Percentiles rank a stretch among this genome's conserved stretches.
phyloP scores from a whole-genome alignment of 306 rosid genomes.

The Myrica gale region DNA sequence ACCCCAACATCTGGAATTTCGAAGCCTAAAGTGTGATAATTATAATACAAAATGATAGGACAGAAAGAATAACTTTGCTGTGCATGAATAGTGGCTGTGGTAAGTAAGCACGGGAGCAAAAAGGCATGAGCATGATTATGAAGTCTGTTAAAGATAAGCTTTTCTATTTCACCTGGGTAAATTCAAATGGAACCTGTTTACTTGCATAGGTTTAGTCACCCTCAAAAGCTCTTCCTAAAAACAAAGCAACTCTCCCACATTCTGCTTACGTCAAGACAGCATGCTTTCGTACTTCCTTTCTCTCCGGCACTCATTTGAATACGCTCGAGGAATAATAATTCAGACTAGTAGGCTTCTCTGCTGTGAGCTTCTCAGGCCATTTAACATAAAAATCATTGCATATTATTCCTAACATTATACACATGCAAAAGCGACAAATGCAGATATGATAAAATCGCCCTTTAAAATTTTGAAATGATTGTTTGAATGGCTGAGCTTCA shows the following conservation, averaged over 20 bases:
- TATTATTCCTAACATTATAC: no score
- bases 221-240: constrained; percentile 32
- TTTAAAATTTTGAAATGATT: no score
- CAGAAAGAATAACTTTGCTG: constrained; percentile 31
- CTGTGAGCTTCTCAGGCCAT: no score
- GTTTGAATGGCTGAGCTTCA: no score
- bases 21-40: constrained; percentile 36
- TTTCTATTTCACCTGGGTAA: constrained; percentile 28
- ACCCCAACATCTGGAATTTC: constrained; percentile 48
- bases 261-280: constrained; percentile 46
- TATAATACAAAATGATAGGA: constrained; percentile 30
- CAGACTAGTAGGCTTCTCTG: no score
- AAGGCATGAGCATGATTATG: constrained; percentile 31
- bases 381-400: no score
- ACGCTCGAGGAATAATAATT: no score
- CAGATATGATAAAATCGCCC: no score
- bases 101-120: constrained; percentile 52
- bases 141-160: constrained; percentile 20
- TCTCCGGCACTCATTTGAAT: not conserved
- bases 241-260: constrained; percentile 26
- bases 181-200: constrained; percentile 1
- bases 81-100: constrained; percentile 33
- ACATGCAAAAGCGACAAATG: no score
- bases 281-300: constrained; percentile 33
- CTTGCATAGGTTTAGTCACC: constrained; percentile 35